Evolutionary conservation across 345 rosid species (phyloP).

Genomic region (Firmiana major): DNA sequence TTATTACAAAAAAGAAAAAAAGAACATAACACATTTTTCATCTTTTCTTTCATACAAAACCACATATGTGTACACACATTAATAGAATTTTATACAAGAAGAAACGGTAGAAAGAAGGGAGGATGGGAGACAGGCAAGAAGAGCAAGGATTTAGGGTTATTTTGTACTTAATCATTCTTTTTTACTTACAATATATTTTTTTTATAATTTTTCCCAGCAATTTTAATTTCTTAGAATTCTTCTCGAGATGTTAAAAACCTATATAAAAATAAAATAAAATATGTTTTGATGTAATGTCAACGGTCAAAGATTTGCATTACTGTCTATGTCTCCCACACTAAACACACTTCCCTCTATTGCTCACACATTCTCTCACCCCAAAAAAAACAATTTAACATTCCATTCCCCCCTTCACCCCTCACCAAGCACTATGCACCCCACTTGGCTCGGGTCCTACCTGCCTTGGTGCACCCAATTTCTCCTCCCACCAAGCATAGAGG

Average conservation of each 20-base stretch:
- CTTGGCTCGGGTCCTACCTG: conserved; percentile 15
- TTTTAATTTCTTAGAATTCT: conserved; percentile 1
- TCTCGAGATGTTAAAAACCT: conserved; percentile 47
- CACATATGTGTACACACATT: no score
- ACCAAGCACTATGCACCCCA: conserved; percentile 7
- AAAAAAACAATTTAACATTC: conserved; percentile 1
- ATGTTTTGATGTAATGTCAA: conserved; percentile 29
- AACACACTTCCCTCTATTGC: conserved; percentile 28
- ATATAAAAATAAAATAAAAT: neutral
- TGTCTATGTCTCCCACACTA: conserved; percentile 48
- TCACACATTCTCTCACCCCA: conserved; percentile 17
- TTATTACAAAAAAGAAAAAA: no score
- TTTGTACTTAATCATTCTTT: no score
- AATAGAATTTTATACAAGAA: no score
- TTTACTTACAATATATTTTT: no score
- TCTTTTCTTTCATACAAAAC: no score
- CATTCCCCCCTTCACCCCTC: neutral
- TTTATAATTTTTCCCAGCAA: neutral
- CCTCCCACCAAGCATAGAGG: conserved; percentile 29
- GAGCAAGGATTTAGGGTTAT: no score
- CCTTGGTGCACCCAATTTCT: conserved; percentile 45
- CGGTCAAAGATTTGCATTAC: conserved; percentile 70
- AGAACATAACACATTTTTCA: no score
- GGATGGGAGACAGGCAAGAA: no score
- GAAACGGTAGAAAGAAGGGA: no score